Evolutionary conservation across 768 basidiomycete species (phyloP).

Genomic region (Xerocomellus intermedius): DNA sequence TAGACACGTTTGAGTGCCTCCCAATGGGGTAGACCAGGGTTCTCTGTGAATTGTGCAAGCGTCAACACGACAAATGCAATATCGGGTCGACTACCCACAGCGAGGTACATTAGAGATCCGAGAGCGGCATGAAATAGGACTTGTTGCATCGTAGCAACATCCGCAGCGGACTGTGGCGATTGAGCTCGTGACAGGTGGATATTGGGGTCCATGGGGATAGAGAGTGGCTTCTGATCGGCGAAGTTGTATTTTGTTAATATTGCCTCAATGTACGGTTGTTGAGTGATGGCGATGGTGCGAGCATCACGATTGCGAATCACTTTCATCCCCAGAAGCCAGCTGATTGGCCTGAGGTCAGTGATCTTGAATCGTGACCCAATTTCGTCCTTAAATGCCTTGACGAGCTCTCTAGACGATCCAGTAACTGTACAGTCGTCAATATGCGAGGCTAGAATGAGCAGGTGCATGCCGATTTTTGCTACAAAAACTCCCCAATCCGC

Average conservation of each 20-base stretch:
- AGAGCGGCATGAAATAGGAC: not conserved
- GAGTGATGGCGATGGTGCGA: not conserved
- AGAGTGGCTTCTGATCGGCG: not conserved
- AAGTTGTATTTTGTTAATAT: slow-evolving; percentile 8
- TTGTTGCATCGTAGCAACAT: not conserved
- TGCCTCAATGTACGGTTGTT: not conserved
- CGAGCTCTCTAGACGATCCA: not conserved
- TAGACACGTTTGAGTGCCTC: not conserved
- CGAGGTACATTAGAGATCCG: not conserved
- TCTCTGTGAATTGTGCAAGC: not conserved
- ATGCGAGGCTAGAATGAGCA: not conserved
- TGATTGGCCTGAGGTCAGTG: not conserved
- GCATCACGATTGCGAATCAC: not conserved
- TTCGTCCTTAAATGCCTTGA: slow-evolving; percentile 4
- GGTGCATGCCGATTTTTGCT: not conserved
- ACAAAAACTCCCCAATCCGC: slow-evolving; percentile 6
- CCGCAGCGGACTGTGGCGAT: not conserved
- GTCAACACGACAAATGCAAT: not conserved
- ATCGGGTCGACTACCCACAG: not conserved
- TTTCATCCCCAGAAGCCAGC: slow-evolving; percentile 12
- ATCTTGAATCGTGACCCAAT: not conserved
- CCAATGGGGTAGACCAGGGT: not conserved
- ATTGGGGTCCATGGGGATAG: not conserved
- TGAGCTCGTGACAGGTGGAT: not conserved
- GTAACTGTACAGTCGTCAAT: slow-evolving; percentile 7